Evolutionary conservation across 108 stramenopile species (phyloP).

Genomic region (Heterococcus sp.): DNA sequence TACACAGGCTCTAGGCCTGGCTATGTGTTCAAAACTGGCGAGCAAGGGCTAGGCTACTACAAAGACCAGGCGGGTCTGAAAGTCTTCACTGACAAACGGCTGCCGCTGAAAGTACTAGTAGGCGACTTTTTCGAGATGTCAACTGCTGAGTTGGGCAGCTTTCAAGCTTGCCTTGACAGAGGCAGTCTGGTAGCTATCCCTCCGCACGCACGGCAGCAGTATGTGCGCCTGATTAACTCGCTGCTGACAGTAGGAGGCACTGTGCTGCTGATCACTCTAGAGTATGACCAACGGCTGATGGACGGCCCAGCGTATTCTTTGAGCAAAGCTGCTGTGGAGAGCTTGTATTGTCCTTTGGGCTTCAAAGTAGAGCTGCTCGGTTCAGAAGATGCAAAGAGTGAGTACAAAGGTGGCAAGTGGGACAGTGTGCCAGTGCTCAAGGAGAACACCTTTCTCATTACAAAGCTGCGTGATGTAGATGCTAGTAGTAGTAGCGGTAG

Average conservation of each 20-base stretch:
- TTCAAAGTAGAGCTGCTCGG: neutral
- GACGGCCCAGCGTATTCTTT: neutral
- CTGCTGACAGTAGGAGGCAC: slow-evolving; percentile 14
- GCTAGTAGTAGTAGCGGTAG: too few species aligned
- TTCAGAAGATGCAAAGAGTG: neutral
- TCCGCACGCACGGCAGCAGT: slow-evolving; percentile 12
- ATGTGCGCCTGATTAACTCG: slow-evolving; percentile 8
- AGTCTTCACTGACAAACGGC: neutral
- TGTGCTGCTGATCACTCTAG: slow-evolving; percentile 17
- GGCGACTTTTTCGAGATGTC: slow-evolving; percentile 16
- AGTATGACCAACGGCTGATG: slow-evolving; percentile 13
- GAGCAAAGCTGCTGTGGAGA: neutral
- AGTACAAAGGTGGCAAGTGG: neutral
- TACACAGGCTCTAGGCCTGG: slow-evolving; percentile 6
- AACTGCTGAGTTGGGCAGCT: slow-evolving; percentile 16
- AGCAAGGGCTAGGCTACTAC: slow-evolving; percentile 24
- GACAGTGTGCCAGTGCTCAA: neutral
- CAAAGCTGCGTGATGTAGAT: neutral
- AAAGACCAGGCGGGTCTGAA: neutral
- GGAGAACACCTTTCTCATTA: neutral
- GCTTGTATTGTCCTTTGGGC: neutral
- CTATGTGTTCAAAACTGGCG: slow-evolving; percentile 33
- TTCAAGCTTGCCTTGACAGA: slow-evolving; percentile 36
- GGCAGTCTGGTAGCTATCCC: slow-evolving; percentile 13
- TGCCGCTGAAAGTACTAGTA: slow-evolving; percentile 12